Conservation (phyloP, 345 rosid species). For the Eucalyptus erythrocorys region DNA sequence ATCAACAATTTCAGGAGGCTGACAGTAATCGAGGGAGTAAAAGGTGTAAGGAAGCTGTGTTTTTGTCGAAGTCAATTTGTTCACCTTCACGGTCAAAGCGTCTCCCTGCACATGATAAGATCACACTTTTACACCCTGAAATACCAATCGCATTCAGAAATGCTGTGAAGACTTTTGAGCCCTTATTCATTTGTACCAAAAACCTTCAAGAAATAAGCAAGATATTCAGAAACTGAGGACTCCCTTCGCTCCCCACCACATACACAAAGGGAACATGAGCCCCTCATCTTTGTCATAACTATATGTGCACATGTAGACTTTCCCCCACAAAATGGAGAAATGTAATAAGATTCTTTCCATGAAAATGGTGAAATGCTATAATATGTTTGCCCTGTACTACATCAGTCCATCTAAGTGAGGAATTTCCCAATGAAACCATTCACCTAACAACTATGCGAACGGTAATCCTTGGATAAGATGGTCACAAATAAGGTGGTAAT, state of each 20-base stretch:
- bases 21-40: slow-evolving; percentile 66
- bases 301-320: background rate
- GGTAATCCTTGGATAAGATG: background rate
- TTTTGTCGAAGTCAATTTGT: slow-evolving; percentile 79
- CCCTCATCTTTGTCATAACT: background rate
- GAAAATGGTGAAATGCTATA: background rate
- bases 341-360: background rate
- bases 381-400: background rate
- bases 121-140: background rate
- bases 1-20: slow-evolving; percentile 49
- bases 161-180: background rate
- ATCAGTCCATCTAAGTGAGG: background rate
- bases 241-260: background rate
- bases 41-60: slow-evolving; percentile 90
- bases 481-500: background rate
- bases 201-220: background rate
- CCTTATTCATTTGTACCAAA: background rate
- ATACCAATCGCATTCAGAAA: background rate
- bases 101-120: slow-evolving; percentile 39
- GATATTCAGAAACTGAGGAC: background rate
- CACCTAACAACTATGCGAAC: background rate
- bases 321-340: background rate
- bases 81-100: slow-evolving; percentile 81
- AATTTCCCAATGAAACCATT: background rate
- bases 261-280: background rate